Evolutionary conservation across 148 eudicot species (phyloP), one percentile per base, ranked within the genome.

Genomic region (Silene latifolia): DNA sequence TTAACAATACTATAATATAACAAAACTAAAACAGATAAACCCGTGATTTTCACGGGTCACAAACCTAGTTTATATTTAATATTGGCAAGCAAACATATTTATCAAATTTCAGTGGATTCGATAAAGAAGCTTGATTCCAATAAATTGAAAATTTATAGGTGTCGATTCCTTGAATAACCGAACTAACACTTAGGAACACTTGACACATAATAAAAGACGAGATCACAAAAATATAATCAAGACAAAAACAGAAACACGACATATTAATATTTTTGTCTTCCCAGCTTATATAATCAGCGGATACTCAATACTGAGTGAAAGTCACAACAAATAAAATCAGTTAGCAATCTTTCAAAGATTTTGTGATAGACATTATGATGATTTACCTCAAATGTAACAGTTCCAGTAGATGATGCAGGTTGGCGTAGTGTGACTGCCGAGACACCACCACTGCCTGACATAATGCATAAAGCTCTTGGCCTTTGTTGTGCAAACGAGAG

Each of bases 361-460:
- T 57, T 19, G 25, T 44, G 18, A 76, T 44, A 65, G 32, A 15
- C 14, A 27, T 18, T 8, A 20, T 13, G 21, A 51, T 12, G 39
- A 24, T 67, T 48, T 80, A 92, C 97, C 96, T 90, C 96, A 83
- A 83, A 93, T 29, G 93, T 84, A 53, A 89, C 83, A 25, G 91
- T 82, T 58, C 85, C 82, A 53, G 76, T 82, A 72, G 85, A 58
- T 53, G 89, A 79, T 75, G 83, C 78, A 76, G 91, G 87, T 69
- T 88, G 93, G 24, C 90, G 89, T 59, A 93, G 71, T 70, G 96
- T 87, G 63, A 90, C 91, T 59, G 88, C 80, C 57, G 98, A 93
- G 76, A 93, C 93, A 39, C 93, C 81, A 63, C 98, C 98, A 84
- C 80, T 89, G 25, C 88, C 98, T 27, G 98, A 89, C 86, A 93